Base-by-base conservation (phyloP, 2,329 filamentous ascomycete genomes). In the Juglanconis juglandina region DNA sequence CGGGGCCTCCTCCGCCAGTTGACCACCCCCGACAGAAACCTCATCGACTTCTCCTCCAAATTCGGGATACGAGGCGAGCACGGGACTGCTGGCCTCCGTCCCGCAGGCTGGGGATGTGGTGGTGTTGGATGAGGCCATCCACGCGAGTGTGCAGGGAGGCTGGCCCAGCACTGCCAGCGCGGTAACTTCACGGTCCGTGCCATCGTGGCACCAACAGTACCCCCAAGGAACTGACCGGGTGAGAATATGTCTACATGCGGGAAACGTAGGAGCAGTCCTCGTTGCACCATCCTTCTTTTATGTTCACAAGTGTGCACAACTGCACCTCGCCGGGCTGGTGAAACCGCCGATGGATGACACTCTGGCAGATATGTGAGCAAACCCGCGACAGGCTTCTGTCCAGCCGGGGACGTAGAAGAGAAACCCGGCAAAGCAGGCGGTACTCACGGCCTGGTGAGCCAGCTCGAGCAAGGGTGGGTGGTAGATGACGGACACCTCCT, bases 291-390 rank as follows among this genome's bases (percentile, higher is more conserved):
- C 92, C 92, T 8, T 91, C 96, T 73, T 96, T 96, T 80, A 96
- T 96, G 80, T 96, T 96, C 90, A 96, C 96, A 61, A 96, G 81
- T 0, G 92, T 96, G 79, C 92, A 96, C 76, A 96, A 89, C 75
- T 96, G 92, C 64, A 96, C 91, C 34, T 91, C 87, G 51, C 87
- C 81, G 6, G 92, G 90, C 70, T 90, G 84, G 76, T 96, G 92
- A 79, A 96, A 96, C 68, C 89, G 88, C 50, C 91, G 87, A 75
- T 96, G 92, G 60, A 96, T 78, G 41, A 82, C 84, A 66, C 85
- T 87, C 91, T 95, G 66, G n/a, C 10, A 53, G 48, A 55, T 13
- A 30, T n/a, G 33, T 46, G 9, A n/a, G 41, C 41, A 54, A 32
- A 34, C 9, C 14, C 8, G 7, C 7, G 17, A 56, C 56, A 59